Conservation (phyloP, 768 basidiomycete genomes). For the Collybiopsis confluens region DNA sequence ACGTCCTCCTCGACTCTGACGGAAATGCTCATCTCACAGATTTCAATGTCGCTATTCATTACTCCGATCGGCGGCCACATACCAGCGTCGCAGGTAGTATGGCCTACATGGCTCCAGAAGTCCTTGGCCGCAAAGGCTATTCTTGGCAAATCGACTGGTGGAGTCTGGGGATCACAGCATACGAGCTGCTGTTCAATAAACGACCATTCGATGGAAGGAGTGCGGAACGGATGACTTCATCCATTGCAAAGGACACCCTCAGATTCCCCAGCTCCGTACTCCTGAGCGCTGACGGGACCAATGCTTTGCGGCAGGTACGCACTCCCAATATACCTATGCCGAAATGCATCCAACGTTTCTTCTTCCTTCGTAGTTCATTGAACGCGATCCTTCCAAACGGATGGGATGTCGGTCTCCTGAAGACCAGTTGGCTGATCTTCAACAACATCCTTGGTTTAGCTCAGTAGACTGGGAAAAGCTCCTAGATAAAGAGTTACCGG, state of each 20-base stretch:
- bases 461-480: slow-evolving; percentile 78
- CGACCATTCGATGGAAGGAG: slow-evolving; percentile 91
- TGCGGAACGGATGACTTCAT: slow-evolving; percentile 81
- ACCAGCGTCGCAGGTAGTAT: slow-evolving; percentile 96
- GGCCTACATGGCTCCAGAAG: slow-evolving; percentile 99
- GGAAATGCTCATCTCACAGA: slow-evolving; percentile 98
- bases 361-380: slow-evolving; percentile 63
- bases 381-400: slow-evolving; percentile 72
- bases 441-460: slow-evolving; percentile 80
- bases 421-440: slow-evolving; percentile 75
- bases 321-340: slow-evolving; percentile 3
- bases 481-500: slow-evolving; percentile 62
- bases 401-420: slow-evolving; percentile 74
- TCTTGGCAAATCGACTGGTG: slow-evolving; percentile 94
- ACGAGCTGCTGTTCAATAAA: slow-evolving; percentile 79
- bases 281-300: slow-evolving; percentile 63
- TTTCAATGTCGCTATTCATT: slow-evolving; percentile 99
- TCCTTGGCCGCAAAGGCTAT: slow-evolving; percentile 89
- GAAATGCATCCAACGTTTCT: background rate
- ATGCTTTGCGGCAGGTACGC: slow-evolving; percentile 65
- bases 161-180: slow-evolving; percentile 88
- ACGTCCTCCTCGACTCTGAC: slow-evolving; percentile 87
- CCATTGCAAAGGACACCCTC: slow-evolving; percentile 78
- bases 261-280: slow-evolving; percentile 63
- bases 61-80: slow-evolving; percentile 82